These are phyloP conservation scores for Brasenia schreberi DNA, from an alignment of 164 flowering plant species.

Conservation along the genomic window DNA sequence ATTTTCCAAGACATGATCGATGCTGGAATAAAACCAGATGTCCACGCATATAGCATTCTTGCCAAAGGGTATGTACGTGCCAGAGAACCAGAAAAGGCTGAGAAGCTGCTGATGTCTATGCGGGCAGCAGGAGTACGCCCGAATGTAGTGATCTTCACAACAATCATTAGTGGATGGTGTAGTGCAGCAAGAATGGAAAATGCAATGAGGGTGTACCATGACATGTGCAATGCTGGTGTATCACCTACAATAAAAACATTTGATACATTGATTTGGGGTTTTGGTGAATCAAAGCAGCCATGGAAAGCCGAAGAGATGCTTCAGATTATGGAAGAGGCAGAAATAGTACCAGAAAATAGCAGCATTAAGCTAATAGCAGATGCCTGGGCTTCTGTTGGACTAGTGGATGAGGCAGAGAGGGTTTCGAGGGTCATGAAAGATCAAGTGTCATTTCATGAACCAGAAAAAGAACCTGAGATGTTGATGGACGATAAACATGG, in stretches of 20 bases:
- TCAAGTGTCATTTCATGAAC: not conserved
- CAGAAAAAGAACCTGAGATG: not conserved
- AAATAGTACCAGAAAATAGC: constrained; percentile 33
- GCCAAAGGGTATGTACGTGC: constrained; percentile 93
- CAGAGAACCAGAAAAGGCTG: constrained; percentile 68
- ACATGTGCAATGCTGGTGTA: constrained; percentile 49
- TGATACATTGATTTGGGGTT: constrained; percentile 94
- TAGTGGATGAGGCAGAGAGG: constrained; percentile 39
- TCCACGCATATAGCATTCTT: constrained; percentile 76
- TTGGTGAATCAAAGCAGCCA: constrained; percentile 74
- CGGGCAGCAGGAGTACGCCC: constrained; percentile 34
- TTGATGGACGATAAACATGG: constrained; percentile 4
- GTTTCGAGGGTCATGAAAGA: constrained; percentile 7
- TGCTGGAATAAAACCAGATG: constrained; percentile 67
- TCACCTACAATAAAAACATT: constrained; percentile 76
- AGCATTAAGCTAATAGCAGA: constrained; percentile 56
- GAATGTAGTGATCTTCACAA: constrained; percentile 82
- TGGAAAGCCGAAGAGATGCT: constrained; percentile 86
- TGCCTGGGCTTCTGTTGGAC: constrained; percentile 62
- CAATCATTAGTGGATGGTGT: constrained; percentile 94
- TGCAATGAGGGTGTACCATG: constrained; percentile 41
- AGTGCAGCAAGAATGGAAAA: constrained; percentile 64
- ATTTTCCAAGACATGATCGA: constrained; percentile 52
- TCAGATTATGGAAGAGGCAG: constrained; percentile 38
- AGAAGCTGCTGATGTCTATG: constrained; percentile 51